Evolutionary conservation across 1,284 basidiomycete genomes (phyloP).

Genomic region (Malassezia nana): DNA sequence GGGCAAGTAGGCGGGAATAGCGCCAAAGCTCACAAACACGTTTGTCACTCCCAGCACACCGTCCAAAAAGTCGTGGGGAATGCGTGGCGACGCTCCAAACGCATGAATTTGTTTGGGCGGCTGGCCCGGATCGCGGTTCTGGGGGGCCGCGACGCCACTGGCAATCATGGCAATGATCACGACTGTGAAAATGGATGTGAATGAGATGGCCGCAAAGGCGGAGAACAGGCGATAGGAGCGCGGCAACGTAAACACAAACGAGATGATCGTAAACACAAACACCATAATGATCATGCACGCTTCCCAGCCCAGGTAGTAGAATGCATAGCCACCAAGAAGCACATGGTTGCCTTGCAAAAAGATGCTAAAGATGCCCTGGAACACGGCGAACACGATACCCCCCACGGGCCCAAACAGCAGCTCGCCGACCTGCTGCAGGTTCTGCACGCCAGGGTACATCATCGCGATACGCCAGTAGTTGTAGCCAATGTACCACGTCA

Average conservation of each 20-base stretch:
- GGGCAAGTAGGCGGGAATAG: constrained; percentile 31
- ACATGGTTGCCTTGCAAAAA: constrained; percentile 37
- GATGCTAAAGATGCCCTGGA: constrained; percentile 30
- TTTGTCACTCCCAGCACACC: constrained; percentile 32
- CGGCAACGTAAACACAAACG: constrained; percentile 35
- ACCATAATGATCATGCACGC: constrained; percentile 29
- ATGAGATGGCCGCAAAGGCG: constrained; percentile 26
- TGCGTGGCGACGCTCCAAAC: constrained; percentile 26
- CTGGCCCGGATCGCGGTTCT: constrained; percentile 20
- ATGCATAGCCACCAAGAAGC: constrained; percentile 32
- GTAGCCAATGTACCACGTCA: constrained; percentile 29
- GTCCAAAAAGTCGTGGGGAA: constrained; percentile 27
- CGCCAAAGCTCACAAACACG: constrained; percentile 32
- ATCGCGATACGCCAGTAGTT: constrained; percentile 33
- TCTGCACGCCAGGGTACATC: constrained; percentile 34
- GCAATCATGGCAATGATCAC: constrained; percentile 40
- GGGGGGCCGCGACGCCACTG: constrained; percentile 28
- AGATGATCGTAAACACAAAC: constrained; percentile 30
- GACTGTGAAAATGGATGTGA: constrained; percentile 32
- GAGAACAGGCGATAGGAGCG: constrained; percentile 37
- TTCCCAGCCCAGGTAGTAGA: constrained; percentile 30
- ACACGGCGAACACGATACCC: constrained; percentile 19
- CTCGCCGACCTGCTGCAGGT: constrained; percentile 34
- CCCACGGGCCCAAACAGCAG: constrained; percentile 33
- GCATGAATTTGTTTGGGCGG: constrained; percentile 25